phyloP scores from a whole-genome alignment of 2,329 filamentous ascomycete species.

The Fusarium xylarioides region DNA sequence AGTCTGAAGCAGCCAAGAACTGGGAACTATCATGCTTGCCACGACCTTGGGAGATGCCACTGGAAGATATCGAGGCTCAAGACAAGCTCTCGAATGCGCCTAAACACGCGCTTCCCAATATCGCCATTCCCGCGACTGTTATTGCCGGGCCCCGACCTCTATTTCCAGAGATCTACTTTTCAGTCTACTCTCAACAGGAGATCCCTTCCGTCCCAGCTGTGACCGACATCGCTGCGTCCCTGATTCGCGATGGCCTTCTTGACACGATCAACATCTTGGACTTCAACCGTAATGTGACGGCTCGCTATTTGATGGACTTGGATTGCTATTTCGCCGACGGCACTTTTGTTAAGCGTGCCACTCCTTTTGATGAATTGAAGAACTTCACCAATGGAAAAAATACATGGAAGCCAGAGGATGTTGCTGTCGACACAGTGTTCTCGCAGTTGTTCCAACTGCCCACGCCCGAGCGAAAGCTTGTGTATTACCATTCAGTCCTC shows the following conservation, averaged over 20 bases:
- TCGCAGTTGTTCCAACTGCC: conserved; percentile 93
- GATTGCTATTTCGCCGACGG: conserved; percentile 92
- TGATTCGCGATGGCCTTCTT: conserved; percentile 85
- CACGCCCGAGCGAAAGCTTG: conserved; percentile 86
- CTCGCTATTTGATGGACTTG: conserved; percentile 89
- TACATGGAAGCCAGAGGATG: conserved; percentile 97
- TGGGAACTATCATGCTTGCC: conserved; percentile 79
- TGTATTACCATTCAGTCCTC: conserved; percentile 95
- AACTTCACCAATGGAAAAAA: conserved; percentile 71
- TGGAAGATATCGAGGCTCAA: conserved; percentile 68
- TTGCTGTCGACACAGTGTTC: conserved; percentile 97
- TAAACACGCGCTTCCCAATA: conserved; percentile 81
- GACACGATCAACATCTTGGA: conserved; percentile 95
- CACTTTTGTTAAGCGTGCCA: conserved; percentile 93
- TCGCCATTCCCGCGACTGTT: conserved; percentile 79
- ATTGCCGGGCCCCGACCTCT: conserved; percentile 77
- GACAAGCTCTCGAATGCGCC: conserved; percentile 66
- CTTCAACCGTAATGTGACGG: conserved; percentile 88
- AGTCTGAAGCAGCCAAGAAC: conserved; percentile 74
- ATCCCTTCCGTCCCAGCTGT: conserved; percentile 86
- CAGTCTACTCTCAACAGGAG: conserved; percentile 88
- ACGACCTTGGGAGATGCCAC: conserved; percentile 72
- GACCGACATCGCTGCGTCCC: conserved; percentile 78
- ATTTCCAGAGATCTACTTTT: conserved; percentile 94
- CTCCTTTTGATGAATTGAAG: conserved; percentile 87